Base-by-base conservation (phyloP, 345 rosid genomes). In the Orychophragmus violaceus region DNA sequence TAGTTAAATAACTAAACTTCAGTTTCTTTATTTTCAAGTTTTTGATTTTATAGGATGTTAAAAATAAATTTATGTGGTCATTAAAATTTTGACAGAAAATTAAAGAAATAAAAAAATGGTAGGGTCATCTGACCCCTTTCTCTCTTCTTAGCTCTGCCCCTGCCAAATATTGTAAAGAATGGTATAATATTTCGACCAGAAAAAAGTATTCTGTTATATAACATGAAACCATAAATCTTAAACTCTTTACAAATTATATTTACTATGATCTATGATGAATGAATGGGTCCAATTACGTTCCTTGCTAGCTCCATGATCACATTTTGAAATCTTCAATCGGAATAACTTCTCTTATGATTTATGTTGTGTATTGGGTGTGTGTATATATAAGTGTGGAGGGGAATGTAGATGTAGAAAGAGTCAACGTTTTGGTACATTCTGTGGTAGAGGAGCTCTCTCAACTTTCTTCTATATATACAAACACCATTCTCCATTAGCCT, bases 391-490 rank as follows among this genome's bases (percentile, higher is more conserved):
- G 46, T 62, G 72, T 41, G 72, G 62, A 52, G 46, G 72, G 71
- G n/a, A 59, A 51, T 28, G 33, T 35, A 46, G 58, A 57, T 35
- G 52, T 41, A 66, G 62, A 73, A 73, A 50, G 72, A 61, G 72
- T 74, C 72, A 74, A 66, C 48, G 48, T 41, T 14, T 41, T 41
- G 48, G 48, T 41, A 17, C 10, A 71, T 25, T 56, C 0, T 33
- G 59, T 56, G 59, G 52, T 3, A 12, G 48, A 41, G 59, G 57
- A 59, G 37, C 48, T 30, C 62, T 59, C 67, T 39, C 56, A 52
- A 45, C 45, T 12, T 58, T 29, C 45, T 65, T 39, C 32, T 74
- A 59, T 66, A 66, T 74, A 46, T 64, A 55, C 2, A 41, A 19
- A 67, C 25, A 24, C 28, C 66, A 59, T 19, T 52, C 71, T 59